Percentiles rank a stretch among this genome's conserved stretches.
These are phyloP conservation scores for Paraglomus brasilianum DNA, from an alignment of 192 early-diverging fungal species.

Conservation along the genomic window DNA sequence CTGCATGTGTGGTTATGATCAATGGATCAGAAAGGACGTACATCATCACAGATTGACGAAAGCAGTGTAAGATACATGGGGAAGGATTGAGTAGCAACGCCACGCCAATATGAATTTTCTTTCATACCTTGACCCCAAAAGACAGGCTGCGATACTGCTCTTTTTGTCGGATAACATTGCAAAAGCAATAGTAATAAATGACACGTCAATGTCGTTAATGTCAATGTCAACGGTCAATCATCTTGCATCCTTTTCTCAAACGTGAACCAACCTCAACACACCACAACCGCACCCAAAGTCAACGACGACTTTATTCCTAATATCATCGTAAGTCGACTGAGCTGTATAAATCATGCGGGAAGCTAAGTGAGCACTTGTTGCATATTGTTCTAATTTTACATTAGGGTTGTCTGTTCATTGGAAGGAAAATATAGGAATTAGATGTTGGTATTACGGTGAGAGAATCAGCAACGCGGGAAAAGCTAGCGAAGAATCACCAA, in stretches of 20 bases:
- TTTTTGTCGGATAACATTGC: neutral
- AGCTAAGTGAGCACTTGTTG: constrained; percentile 73
- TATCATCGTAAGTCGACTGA: constrained; percentile 68
- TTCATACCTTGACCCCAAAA: constrained; percentile 56
- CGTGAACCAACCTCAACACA: constrained; percentile 51
- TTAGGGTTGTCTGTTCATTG: constrained; percentile 55
- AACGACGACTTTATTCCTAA: constrained; percentile 65
- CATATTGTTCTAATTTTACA: constrained; percentile 77
- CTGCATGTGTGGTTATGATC: no score
- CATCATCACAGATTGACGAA: neutral
- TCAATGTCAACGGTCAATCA: neutral
- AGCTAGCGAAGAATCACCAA: constrained; percentile 38
- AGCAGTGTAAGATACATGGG: no score
- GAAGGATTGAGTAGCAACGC: no score
- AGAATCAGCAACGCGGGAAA: neutral
- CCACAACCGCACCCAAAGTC: constrained; percentile 82
- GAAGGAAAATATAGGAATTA: neutral
- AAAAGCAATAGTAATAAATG: neutral
- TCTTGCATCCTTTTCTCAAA: neutral
- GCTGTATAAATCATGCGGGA: constrained; percentile 76
- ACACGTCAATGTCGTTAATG: neutral
- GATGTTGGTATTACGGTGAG: neutral
- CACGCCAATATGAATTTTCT: no score
- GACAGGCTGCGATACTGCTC: constrained; percentile 50
- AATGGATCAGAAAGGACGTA: constrained; percentile 1